Evolutionary conservation across 2,329 filamentous ascomycete genomes (phyloP), one percentile per base, ranked within the genome.

Genomic region (Emericellopsis cladophorae): DNA sequence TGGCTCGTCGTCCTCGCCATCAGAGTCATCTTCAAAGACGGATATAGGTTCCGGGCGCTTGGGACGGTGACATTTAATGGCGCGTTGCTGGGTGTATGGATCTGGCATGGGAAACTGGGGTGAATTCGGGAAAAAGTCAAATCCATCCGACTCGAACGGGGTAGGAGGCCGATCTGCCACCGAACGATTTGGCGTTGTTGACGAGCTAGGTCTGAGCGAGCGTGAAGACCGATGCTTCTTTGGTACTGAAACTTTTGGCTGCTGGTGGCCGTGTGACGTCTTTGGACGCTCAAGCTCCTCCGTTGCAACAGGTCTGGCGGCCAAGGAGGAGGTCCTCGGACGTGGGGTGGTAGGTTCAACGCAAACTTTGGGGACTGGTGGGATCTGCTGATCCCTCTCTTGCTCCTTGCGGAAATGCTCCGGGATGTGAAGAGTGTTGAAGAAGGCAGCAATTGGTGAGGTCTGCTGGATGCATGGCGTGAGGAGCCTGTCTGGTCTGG

Each of bases 21-120:
- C 65, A 12, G 53, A 54, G 43, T 72, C 67, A 49, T 72, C 67
- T 12, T 72, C 69, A 45, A 73, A 73, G 21, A 72, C 62, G 2
- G 68, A 72, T n/a, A 48, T 47, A 11, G 50, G 50, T 33, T 61
- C 52, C 9, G 50, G 46, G 26, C 26, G 26, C 26, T 29, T 29
- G 12, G 26, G 26, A 9, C 26, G 26, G 26, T 29, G 26, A 3
- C 4, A 12, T 12, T 29, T 29, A 7, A 29, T 12, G 26, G 39
- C 10, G n/a, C 23, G 21, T 4, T 10, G 23, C 21, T 18, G 39
- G 4, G 26, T 29, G 26, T 29, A 29, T 29, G 26, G 26, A 7
- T 29, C 26, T 12, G 34, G 34, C 34, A 36, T 36, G 34, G n/a
- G 34, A 21, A 34, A 34, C 26, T 6, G 8, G n/a, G n/a, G 7